Evolutionary conservation across 345 rosid species (phyloP), one percentile per base, ranked within the genome.

Genomic region (Erodium maritimum): DNA sequence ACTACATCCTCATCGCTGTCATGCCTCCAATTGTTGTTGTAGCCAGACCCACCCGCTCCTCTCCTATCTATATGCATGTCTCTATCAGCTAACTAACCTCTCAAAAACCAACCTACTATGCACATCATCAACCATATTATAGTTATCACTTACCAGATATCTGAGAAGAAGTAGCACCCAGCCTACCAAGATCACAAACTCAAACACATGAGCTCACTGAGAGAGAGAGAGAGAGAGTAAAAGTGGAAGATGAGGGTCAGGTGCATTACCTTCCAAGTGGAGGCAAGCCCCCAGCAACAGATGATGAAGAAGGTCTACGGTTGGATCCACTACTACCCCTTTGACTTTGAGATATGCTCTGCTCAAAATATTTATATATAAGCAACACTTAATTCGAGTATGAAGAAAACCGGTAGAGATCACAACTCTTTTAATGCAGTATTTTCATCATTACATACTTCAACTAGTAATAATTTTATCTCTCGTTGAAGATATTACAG

Each of bases 221-320:
- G 7, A 25, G 33, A 25, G 33, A 60, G 55, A 58, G 51, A 21
- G 21, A 57, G 55, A 42, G 7, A 51, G 24, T 29, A 22, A 2
- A 56, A 61, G 50, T 22, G 19, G 55, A 55, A 53, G 24, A 23
- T 57, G 21, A 23, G 17, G 63, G 53, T 4, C 60, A 60, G 33
- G 64, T 56, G 24, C 65, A 45, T 69, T 71, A 93, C 96, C 96
- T 89, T 83, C 86, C 88, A n/a, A 71, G 34, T 33, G 96, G 96
- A 62, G 98, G 98, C 71, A 87, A 77, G 69, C 84, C 91, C 64
- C 91, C 88, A 58, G 91, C 89, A 67, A 88, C 87, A 68, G 91
- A 79, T 58, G 90, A 83, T 20, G 91, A 73, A 14, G 86, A 78
- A 62, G 86, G 78, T 56, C 95, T 83, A 57, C 95, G 71, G 25